A percentile compares a stretch with the other conserved stretches of the same genome.
Evolutionary conservation across 495 filamentous ascomycete genomes (phyloP).

Genomic region (Aspergillus cavernicola): DNA sequence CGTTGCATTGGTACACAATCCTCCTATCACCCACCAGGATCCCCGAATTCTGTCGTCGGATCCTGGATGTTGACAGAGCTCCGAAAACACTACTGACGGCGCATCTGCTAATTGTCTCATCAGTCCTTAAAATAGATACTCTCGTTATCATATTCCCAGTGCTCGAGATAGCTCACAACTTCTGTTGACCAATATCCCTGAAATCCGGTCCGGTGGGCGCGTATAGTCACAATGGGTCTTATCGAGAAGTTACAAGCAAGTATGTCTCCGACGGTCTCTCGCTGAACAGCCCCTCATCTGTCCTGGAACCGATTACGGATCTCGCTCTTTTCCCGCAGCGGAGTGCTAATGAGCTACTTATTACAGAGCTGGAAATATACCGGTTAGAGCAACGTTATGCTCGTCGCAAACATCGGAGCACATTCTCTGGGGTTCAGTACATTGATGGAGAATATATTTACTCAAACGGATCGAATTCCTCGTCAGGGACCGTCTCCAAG

Average conservation of each 20-base stretch:
- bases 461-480: constrained; percentile 34
- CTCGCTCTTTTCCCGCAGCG: background rate
- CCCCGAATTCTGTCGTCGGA: background rate
- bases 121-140: background rate
- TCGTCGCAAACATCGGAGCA: constrained; percentile 77
- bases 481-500: constrained; percentile 40
- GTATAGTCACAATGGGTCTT: constrained; percentile 44
- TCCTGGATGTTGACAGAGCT: background rate
- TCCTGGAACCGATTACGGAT: background rate
- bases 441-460: constrained; percentile 92
- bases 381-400: constrained; percentile 91
- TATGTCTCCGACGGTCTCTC: constrained; percentile 22
- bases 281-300: background rate
- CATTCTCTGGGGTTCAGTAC: constrained; percentile 83
- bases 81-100: background rate
- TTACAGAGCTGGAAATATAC: constrained; percentile 74
- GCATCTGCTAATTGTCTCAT: background rate
- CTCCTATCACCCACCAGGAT: background rate
- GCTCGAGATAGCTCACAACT: background rate
- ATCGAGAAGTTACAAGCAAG: constrained; percentile 56
- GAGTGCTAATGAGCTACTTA: constrained; percentile 20
- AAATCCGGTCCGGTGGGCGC: background rate
- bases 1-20: background rate
- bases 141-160: background rate
- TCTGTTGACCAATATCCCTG: background rate